Conservation (phyloP, 805 yeast species). For the Zygosaccharomyces bisporus region DNA sequence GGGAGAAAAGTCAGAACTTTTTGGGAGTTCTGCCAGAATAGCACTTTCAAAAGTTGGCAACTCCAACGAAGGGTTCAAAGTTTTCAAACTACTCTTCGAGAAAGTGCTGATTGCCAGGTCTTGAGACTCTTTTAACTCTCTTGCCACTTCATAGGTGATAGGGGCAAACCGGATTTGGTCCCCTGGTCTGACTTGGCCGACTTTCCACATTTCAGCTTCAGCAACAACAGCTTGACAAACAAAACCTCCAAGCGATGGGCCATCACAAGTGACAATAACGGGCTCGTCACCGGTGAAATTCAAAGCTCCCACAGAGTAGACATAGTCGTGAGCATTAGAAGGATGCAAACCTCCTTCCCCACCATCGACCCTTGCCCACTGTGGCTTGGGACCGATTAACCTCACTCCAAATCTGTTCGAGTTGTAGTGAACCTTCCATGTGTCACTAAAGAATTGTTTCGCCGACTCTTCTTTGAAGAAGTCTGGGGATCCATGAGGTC, state of each 20-base stretch:
- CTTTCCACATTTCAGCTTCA: conserved; percentile 96
- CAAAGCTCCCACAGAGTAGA: conserved; percentile 92
- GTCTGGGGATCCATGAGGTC: conserved; percentile 98
- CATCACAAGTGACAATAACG: conserved; percentile 93
- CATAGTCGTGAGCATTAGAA: conserved; percentile 97
- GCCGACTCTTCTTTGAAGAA: conserved; percentile 77
- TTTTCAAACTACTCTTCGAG: conserved; percentile 15
- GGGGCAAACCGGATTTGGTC: conserved; percentile 80
- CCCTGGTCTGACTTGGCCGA: conserved; percentile 97
- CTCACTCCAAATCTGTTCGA: conserved; percentile 96
- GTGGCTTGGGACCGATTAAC: conserved; percentile 90
- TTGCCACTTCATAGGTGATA: conserved; percentile 63
- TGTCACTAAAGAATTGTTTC: conserved; percentile 64
- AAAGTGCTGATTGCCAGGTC: conserved; percentile 47
- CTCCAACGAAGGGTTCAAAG: conserved; percentile 33
- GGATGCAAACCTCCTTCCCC: conserved; percentile 99
- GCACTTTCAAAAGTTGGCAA: conserved; percentile 60
- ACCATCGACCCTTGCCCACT: conserved; percentile 95
- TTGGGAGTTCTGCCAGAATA: conserved; percentile 52
- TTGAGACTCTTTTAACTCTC: conserved; percentile 56
- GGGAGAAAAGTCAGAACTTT: conserved; percentile 52
- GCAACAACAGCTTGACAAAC: conserved; percentile 96
- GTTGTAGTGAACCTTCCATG: conserved; percentile 96
- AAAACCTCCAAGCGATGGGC: conserved; percentile 96
- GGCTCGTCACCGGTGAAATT: conserved; percentile 99